phyloP scores from a whole-genome alignment of 2,329 filamentous ascomycete genomes.

The Fusarium sp. region DNA sequence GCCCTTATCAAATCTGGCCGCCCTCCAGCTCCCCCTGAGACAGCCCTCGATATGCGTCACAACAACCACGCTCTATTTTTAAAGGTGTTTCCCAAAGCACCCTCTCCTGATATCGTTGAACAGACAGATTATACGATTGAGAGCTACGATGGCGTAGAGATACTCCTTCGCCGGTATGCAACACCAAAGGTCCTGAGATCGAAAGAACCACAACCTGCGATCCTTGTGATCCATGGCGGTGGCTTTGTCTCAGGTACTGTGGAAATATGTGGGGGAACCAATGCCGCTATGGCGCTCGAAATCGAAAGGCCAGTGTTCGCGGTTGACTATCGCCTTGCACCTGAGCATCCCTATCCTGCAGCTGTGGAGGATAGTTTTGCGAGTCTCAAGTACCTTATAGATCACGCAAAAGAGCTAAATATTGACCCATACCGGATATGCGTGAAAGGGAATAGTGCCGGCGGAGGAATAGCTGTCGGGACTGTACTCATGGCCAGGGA shows the following conservation, averaged over 20 bases:
- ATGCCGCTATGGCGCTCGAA: neutral
- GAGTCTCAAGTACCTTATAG: slow-evolving; percentile 18
- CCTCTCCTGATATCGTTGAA: neutral
- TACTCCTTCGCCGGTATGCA: slow-evolving; percentile 28
- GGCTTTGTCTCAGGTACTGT: slow-evolving; percentile 21
- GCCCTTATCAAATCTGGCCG: slow-evolving; percentile 15
- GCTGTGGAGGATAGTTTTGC: slow-evolving; percentile 31
- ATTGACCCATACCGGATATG: slow-evolving; percentile 27
- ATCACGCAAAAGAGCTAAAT: slow-evolving; percentile 26
- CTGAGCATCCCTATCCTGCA: slow-evolving; percentile 24
- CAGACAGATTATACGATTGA: slow-evolving; percentile 18
- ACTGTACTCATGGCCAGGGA: slow-evolving; percentile 29
- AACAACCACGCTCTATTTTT: slow-evolving; percentile 9
- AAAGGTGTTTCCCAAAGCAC: slow-evolving; percentile 4
- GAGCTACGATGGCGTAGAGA: slow-evolving; percentile 20
- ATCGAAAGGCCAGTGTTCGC: slow-evolving; percentile 26
- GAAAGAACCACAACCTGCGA: slow-evolving; percentile 16
- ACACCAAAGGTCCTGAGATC: slow-evolving; percentile 1
- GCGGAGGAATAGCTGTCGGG: slow-evolving; percentile 21
- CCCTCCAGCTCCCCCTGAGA: neutral
- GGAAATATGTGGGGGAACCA: slow-evolving; percentile 2
- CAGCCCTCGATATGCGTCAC: slow-evolving; percentile 23
- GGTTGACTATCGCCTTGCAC: slow-evolving; percentile 36
- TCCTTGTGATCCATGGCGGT: slow-evolving; percentile 32
- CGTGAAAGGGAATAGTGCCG: slow-evolving; percentile 31